Evolutionary conservation across 2,329 filamentous ascomycete species (phyloP), one percentile per base, ranked within the genome.

Genomic region (Sarocladiaceae sp.): DNA sequence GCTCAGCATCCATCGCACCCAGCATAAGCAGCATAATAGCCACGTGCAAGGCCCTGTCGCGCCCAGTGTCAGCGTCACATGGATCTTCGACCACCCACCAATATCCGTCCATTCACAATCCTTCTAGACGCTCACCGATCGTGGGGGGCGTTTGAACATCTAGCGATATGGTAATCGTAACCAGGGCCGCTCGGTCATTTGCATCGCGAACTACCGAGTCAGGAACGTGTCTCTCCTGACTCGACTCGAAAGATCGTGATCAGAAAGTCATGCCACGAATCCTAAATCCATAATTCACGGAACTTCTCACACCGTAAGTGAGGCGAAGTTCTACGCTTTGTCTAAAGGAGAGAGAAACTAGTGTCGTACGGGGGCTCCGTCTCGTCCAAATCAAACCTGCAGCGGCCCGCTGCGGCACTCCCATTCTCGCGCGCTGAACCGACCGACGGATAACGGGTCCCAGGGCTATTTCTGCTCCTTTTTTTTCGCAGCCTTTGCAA

Each of bases 301-400:
- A n/a, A n/a, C n/a, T n/a, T n/a, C n/a, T n/a, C n/a, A n/a, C n/a
- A n/a, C n/a, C n/a, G n/a, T n/a, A n/a, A n/a, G n/a, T 31, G 28
- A 31, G 7, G 28, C 28, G 28, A 31, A 31, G 7, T 15, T 31
- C 6, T 37, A 6, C 35, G 17, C 23, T n/a, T 10, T 42, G 23
- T 13, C 23, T 42, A 42, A 25, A 22, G 37, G 13, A 22, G 15
- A 5, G 3, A 29, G 25, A 10, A 46, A n/a, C 25, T 46, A 46
- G 40, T 46, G 40, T n/a, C 40, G 22, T 15, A 20, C 44, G 44
- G 26, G 25, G 33, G 44, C 31, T 28, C 23, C 26, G 12, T 48
- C 25, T 48, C 44, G 40, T 28, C 44, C 44, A 48, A 48, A 28
- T 17, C 44, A 33, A 48, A 48, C 44, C 26, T 48, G 26, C 44